A percentile compares a stretch with the other conserved stretches of the same genome.
Evolutionary conservation across 2,329 filamentous ascomycete genomes (phyloP).

Genomic region (Teratosphaeria destructans): DNA sequence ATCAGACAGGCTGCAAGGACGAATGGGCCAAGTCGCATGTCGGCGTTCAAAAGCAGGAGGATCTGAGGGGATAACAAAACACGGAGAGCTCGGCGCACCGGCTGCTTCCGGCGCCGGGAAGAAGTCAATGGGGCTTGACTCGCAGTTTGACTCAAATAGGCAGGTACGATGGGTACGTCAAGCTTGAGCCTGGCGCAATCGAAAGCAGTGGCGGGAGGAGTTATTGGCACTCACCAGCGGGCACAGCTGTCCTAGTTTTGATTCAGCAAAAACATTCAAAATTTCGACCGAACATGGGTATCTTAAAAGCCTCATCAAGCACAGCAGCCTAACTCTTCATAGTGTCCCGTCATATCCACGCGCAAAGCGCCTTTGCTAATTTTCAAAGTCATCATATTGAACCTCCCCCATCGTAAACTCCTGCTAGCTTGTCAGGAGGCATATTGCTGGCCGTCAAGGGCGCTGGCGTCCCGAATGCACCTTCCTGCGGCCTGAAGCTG

Average conservation of each 20-base stretch:
- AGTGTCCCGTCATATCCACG: neutral
- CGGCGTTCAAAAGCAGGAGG: no score
- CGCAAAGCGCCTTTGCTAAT: neutral
- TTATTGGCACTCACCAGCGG: neutral
- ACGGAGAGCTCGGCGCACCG: no score
- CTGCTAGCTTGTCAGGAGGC: neutral
- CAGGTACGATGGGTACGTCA: no score
- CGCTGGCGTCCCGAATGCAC: conserved; percentile 16
- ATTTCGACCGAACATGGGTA: neutral
- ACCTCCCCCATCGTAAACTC: neutral
- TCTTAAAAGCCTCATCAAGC: neutral
- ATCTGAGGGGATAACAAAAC: no score
- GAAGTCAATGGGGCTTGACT: no score
- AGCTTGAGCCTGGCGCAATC: neutral
- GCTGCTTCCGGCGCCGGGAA: no score
- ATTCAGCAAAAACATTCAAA: neutral
- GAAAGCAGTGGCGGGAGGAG: neutral
- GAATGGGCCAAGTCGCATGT: neutral
- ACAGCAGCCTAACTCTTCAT: neutral
- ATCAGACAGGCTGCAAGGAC: neutral
- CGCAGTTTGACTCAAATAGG: no score
- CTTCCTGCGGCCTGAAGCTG: conserved; percentile 17
- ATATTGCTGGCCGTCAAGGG: conserved; percentile 3
- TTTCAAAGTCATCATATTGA: neutral
- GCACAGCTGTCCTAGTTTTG: neutral